Conservation (phyloP, 2,329 filamentous ascomycete genomes). For the Ophiostoma sp. region DNA sequence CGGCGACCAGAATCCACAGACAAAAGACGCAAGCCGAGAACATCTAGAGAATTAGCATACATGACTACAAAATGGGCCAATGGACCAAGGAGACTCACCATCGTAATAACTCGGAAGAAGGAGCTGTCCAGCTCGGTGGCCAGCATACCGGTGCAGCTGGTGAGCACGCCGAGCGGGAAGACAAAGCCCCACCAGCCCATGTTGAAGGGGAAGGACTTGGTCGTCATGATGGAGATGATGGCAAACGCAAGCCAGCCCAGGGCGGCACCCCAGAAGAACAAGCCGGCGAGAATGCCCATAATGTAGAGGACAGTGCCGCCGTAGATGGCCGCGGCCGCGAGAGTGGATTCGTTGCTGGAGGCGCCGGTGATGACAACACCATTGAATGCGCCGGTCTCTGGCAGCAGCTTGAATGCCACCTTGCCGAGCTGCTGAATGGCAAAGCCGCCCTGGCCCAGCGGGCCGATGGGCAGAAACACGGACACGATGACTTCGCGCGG, state of each 20-base stretch:
- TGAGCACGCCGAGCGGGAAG: constrained; percentile 37
- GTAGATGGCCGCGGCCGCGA: constrained; percentile 34
- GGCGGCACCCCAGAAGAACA: constrained; percentile 35
- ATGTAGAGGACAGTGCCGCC: constrained; percentile 52
- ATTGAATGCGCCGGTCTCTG: constrained; percentile 37
- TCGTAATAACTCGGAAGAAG: constrained; percentile 39
- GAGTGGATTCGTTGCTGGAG: constrained; percentile 30
- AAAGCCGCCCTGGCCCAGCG: constrained; percentile 57
- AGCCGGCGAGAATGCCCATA: constrained; percentile 39
- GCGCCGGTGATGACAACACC: constrained; percentile 17
- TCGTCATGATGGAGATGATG: constrained; percentile 30
- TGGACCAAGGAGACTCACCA: constrained; percentile 23
- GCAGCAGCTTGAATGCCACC: constrained; percentile 35
- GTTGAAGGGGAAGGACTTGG: constrained; percentile 37
- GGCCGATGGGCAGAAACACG: constrained; percentile 57
- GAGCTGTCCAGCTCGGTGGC: constrained; percentile 39
- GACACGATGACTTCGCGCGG: constrained; percentile 60
- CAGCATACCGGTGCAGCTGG: constrained; percentile 38
- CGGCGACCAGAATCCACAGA: constrained; percentile 41
- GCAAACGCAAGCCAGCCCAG: constrained; percentile 36
- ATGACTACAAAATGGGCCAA: not conserved
- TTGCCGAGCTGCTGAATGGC: constrained; percentile 41
- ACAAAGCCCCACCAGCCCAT: constrained; percentile 39
- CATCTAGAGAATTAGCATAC: constrained; percentile 29
- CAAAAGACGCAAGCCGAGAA: constrained; percentile 39